Evolutionary conservation across 768 basidiomycete species (phyloP).

Genomic region (Coprinopsis marcescibilis): DNA sequence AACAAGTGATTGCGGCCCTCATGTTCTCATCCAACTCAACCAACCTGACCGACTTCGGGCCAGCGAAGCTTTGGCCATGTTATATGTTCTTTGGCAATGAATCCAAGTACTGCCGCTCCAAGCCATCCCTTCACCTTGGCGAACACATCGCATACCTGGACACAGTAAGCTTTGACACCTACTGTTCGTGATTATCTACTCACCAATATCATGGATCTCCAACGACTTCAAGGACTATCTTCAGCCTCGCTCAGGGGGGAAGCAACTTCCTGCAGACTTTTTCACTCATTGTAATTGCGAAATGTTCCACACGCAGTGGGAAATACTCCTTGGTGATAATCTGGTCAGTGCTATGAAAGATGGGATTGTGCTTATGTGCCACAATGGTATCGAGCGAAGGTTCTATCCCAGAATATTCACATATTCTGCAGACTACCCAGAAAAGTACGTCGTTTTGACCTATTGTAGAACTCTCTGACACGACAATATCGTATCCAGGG

Average conservation of each 20-base stretch:
- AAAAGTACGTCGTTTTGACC: conserved; percentile 27
- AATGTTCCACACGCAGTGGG: background rate
- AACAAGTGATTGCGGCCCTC: conserved; percentile 17
- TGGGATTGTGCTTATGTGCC: background rate
- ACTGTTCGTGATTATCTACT: background rate
- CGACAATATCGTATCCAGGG: conserved; percentile 11
- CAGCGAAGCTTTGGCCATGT: conserved; percentile 15
- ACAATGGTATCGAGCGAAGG: conserved; percentile 22
- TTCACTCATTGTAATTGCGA: background rate
- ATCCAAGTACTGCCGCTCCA: conserved; percentile 16
- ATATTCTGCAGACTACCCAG: conserved; percentile 34
- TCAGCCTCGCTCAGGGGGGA: background rate
- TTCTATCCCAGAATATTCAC: conserved; percentile 29
- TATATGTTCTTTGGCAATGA: conserved; percentile 16
- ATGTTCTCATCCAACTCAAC: conserved; percentile 23
- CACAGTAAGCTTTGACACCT: background rate
- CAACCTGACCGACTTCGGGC: conserved; percentile 14
- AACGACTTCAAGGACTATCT: background rate
- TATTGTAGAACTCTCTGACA: background rate
- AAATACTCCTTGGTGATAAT: background rate
- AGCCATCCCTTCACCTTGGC: conserved; percentile 7
- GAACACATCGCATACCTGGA: conserved; percentile 18
- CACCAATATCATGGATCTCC: background rate
- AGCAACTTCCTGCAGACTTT: background rate
- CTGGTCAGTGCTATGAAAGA: background rate